These are phyloP conservation scores for Cinchona pubescens DNA, from an alignment of 257 asterid species.

Conservation along the genomic window DNA sequence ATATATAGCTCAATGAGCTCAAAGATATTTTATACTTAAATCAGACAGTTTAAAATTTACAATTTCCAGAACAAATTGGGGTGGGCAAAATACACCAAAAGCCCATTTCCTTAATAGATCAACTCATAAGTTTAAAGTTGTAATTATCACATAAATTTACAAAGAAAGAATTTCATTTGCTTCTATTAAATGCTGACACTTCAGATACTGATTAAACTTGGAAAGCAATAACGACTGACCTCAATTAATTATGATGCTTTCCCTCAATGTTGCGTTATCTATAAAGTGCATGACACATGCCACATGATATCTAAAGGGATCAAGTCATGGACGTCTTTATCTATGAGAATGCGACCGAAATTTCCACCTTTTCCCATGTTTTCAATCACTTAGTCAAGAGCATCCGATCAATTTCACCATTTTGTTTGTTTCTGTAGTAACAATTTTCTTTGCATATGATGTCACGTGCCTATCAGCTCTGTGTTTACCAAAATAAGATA, in stretches of 20 bases:
- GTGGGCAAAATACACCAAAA: background rate
- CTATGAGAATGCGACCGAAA: background rate
- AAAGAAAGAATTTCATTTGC: background rate
- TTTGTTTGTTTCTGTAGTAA: slow-evolving; percentile 76
- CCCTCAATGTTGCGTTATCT: background rate
- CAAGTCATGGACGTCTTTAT: background rate
- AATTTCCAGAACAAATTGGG: background rate
- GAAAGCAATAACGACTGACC: slow-evolving; percentile 14
- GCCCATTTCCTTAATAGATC: background rate
- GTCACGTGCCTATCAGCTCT: slow-evolving; percentile 95
- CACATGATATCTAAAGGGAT: background rate
- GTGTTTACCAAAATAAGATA: slow-evolving; percentile 28
- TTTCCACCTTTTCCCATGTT: slow-evolving; percentile 18
- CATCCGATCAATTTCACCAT: slow-evolving; percentile 88
- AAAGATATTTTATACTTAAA: background rate
- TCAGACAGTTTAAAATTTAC: background rate
- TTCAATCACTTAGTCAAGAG: slow-evolving; percentile 49
- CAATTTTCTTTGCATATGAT: slow-evolving; percentile 75
- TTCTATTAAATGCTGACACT: background rate
- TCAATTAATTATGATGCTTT: slow-evolving; percentile 3
- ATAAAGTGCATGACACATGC: background rate
- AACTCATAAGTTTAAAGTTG: background rate
- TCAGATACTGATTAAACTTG: background rate
- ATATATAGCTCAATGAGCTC: background rate
- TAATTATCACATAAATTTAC: background rate